Evolutionary conservation across 192 early-diverging fungal species (phyloP).

Genomic region (Backusella sp.): DNA sequence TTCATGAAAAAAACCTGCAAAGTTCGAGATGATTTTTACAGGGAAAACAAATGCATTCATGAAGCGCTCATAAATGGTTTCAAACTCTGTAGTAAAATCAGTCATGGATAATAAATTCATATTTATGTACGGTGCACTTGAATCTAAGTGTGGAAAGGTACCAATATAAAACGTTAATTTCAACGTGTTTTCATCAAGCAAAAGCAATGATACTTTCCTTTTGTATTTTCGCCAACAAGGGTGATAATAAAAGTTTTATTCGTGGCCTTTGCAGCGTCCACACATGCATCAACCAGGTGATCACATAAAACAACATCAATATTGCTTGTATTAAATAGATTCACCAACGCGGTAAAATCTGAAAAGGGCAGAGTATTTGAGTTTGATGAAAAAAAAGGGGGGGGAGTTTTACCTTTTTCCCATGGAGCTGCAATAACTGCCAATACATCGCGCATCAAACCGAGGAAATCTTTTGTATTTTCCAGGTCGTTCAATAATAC

Average conservation of each 20-base stretch:
- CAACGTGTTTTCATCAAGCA: neutral
- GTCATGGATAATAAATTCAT: neutral
- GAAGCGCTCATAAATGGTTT: neutral
- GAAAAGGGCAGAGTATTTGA: neutral
- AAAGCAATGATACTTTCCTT: neutral
- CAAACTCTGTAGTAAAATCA: neutral
- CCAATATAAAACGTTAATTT: neutral
- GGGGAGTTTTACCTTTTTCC: neutral
- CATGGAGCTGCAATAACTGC: neutral
- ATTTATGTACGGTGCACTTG: neutral
- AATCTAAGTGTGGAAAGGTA: neutral
- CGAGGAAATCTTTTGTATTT: neutral
- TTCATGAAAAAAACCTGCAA: neutral
- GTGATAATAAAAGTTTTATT: constrained; percentile 26
- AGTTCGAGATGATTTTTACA: neutral
- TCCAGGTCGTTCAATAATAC: neutral
- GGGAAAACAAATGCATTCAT: neutral
- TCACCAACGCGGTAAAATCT: neutral
- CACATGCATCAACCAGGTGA: constrained; percentile 16
- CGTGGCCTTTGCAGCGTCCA: constrained; percentile 3
- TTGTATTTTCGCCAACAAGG: neutral
- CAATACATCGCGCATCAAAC: neutral
- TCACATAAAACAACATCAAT: constrained; percentile 22
- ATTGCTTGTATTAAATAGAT: neutral
- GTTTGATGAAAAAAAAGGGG: neutral